Evolutionary conservation across 164 flowering plant species (phyloP), one percentile per base, ranked within the genome.

Genomic region (Vitis rupestris): DNA sequence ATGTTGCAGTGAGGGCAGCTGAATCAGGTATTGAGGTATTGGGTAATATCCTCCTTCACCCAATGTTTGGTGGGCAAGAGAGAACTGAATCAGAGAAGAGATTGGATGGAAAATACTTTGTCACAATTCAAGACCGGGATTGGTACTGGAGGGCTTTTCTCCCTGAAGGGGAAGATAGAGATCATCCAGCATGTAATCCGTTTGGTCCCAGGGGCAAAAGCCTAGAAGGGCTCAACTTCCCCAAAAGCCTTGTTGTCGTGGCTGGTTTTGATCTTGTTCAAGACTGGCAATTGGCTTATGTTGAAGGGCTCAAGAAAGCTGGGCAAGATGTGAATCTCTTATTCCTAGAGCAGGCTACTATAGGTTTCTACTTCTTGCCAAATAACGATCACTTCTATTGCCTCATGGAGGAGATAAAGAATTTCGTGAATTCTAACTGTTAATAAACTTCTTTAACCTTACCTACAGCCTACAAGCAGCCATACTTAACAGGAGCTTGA

Each of bases 81-180:
- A 70, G 91, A 72, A 83, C 82, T 1, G 91, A 85, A 60, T 87
- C 93, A 1, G 93, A 89, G 76, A 83, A 57, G 64, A 79, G 67
- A 65, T 61, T 89, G 54, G 91, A 87, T 66, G 90, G 93, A 48
- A 87, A 87, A 47, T 89, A 89, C 75, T 89, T 89, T 64, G 90
- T 89, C 7, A 85, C 80, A 16, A 30, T 89, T 9, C 85, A 82
- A 59, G 93, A 87, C 64, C 77, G 93, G 10, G 91, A 88, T 65
- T 88, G 93, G 93, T 88, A 88, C 64, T 88, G 93, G 93, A 64
- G 89, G 66, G 93, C 93, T 2, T 88, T 54, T 74, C 75, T 88
- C 1, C 93, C 93, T 1, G 89, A 87, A 66, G 93, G 90, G 0
- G 91, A 86, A 53, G 90, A 85, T 56, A 75, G 91, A 59, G 88